A percentile compares a stretch with the other conserved stretches of the same genome.
Evolutionary conservation across 257 asterid genomes (phyloP).

Genomic region (Nicotiana sylvestris): DNA sequence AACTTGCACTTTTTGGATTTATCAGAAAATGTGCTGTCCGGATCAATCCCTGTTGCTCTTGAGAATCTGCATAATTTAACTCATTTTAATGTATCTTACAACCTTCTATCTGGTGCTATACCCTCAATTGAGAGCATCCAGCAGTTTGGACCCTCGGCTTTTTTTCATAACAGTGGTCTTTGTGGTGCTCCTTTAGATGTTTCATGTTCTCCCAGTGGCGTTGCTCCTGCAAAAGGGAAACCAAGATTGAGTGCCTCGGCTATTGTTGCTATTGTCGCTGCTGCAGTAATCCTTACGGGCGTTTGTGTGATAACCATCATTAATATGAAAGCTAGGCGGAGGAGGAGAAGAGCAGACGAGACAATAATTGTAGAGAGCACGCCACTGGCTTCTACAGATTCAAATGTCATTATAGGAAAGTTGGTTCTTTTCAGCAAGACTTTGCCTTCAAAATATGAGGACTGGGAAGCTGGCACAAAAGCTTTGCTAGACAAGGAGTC

Average conservation of each 20-base stretch:
- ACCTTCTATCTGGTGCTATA: slow-evolving; percentile 70
- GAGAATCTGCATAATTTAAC: slow-evolving; percentile 51
- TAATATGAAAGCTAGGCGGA: slow-evolving; percentile 57
- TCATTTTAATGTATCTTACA: slow-evolving; percentile 73
- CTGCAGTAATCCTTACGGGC: slow-evolving; percentile 61
- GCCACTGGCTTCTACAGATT: slow-evolving; percentile 65
- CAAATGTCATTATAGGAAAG: slow-evolving; percentile 80
- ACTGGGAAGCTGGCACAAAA: slow-evolving; percentile 93
- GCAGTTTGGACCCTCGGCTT: slow-evolving; percentile 62
- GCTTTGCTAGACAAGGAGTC: slow-evolving; percentile 89
- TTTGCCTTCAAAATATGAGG: slow-evolving; percentile 86
- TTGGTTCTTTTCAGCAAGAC: slow-evolving; percentile 77
- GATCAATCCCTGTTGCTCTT: slow-evolving; percentile 55
- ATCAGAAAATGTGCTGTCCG: slow-evolving; percentile 56
- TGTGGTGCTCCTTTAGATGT: slow-evolving; percentile 71
- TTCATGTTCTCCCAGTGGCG: slow-evolving; percentile 34
- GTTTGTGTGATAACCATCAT: slow-evolving; percentile 64
- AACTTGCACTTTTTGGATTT: slow-evolving; percentile 61
- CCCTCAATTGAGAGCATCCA: slow-evolving; percentile 56
- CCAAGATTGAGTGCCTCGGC: slow-evolving; percentile 67
- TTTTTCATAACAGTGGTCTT: slow-evolving; percentile 59
- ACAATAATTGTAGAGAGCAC: slow-evolving; percentile 60
- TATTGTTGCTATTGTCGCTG: slow-evolving; percentile 82
- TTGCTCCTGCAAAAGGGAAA: slow-evolving; percentile 28
- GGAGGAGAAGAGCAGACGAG: slow-evolving; percentile 48